Base-by-base conservation (phyloP, 1,284 basidiomycete species). In the Ustilago crameri region DNA sequence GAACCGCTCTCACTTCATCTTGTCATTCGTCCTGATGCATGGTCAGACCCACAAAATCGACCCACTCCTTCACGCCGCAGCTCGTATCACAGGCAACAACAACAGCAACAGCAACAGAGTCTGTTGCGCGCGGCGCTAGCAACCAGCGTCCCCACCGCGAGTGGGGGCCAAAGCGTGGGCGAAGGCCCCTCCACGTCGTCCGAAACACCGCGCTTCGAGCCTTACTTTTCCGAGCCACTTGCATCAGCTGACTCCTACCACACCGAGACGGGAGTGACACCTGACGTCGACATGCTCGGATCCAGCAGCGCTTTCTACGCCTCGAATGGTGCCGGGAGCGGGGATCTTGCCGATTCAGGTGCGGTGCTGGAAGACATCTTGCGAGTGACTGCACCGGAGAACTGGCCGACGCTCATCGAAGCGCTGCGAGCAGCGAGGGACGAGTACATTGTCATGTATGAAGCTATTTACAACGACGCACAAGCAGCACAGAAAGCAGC, bases 11-110 rank as follows among this genome's bases (percentile, higher is more conserved):
- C 75, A 15, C 60, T 81, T 51, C 80, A 81, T 58, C 60, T 79
- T 3, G 78, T 78, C 48, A 78, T 82, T 40, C 77, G 70, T 2
- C 80, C 80, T 17, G 78, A 75, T 20, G 79, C 78, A 35, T 81
- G 79, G 79, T 58, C 63, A 35, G 70, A 73, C 54, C 70, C 70
- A 49, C 64, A 68, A 30, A 68, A 68, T 27, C 52, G 70, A 26
- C 70, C 70, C 56, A 73, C 70, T 1, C 60, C 70, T 34, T 66
- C 62, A 2, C 51, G 67, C 15, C 60, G 72, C 43, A 58, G 63
- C 64, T 67, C 67, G 51, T 71, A 67, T 43, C 43, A 55, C 30
- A 60, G 56, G 41, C 67, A 69, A 48, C 56, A 61, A 18, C 52
- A 54, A 37, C 56, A 61, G n/a, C 52, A 54, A 37, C 56, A 66